Conservation (phyloP, 2,329 filamentous ascomycete genomes). For the Xylariales sp. region DNA sequence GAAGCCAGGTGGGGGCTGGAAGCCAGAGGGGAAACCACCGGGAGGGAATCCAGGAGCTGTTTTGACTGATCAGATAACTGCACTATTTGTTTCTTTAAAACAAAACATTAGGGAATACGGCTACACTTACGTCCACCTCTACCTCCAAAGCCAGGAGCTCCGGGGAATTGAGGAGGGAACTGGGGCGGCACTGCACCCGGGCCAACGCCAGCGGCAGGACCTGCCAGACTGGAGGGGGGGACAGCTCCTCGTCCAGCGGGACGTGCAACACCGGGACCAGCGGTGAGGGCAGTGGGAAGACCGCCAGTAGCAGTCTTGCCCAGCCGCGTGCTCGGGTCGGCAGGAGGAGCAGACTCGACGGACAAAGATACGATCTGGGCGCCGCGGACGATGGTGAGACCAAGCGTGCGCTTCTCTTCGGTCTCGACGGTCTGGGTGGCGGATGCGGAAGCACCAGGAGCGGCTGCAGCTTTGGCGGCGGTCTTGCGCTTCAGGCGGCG, state of each 20-base stretch:
- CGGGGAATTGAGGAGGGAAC: slow-evolving; percentile 44
- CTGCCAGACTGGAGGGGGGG: slow-evolving; percentile 73
- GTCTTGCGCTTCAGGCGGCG: slow-evolving; percentile 84
- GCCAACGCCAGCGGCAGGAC: slow-evolving; percentile 84
- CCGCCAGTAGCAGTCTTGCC: slow-evolving; percentile 71
- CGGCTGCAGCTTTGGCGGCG: slow-evolving; percentile 58
- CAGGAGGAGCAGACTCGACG: slow-evolving; percentile 91
- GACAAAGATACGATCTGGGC: slow-evolving; percentile 93
- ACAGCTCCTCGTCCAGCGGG: slow-evolving; percentile 82
- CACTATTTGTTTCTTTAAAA: no score
- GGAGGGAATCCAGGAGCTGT: slow-evolving; percentile 24
- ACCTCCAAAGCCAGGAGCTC: slow-evolving; percentile 43
- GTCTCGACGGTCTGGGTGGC: slow-evolving; percentile 70
- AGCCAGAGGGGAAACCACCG: slow-evolving; percentile 41
- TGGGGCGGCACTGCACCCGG: slow-evolving; percentile 56
- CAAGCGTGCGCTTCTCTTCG: slow-evolving; percentile 96
- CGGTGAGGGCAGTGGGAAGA: slow-evolving; percentile 64
- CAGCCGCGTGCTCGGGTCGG: slow-evolving; percentile 85
- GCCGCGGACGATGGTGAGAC: slow-evolving; percentile 89
- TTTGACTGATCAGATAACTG: no score
- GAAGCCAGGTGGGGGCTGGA: slow-evolving; percentile 38
- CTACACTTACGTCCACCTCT: slow-evolving; percentile 50
- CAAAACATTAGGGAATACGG: slow-evolving; percentile 11
- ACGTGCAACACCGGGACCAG: slow-evolving; percentile 85
- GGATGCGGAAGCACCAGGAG: slow-evolving; percentile 58